Evolutionary conservation across 2,329 filamentous ascomycete genomes (phyloP).

Genomic region (Plectosphaerella plurivora): DNA sequence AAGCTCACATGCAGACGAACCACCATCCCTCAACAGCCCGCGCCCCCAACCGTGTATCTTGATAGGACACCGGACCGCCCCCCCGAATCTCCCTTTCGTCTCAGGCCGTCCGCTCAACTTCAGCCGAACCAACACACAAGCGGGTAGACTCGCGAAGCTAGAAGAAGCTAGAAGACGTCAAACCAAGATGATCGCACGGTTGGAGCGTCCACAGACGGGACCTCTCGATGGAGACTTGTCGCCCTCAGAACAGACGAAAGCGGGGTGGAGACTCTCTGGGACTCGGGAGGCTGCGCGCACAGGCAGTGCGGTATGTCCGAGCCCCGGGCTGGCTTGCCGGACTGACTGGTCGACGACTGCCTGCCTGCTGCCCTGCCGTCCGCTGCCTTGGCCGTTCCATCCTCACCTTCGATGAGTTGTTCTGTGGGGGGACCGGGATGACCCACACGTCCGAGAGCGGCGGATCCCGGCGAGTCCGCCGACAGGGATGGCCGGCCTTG

Average conservation of each 20-base stretch:
- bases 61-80: too few species aligned
- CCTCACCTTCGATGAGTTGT: conserved; percentile 34
- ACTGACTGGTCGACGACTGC: too few species aligned
- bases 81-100: background rate
- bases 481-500: conserved; percentile 19
- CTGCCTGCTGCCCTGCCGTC: background rate
- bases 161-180: background rate
- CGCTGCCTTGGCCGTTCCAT: conserved; percentile 6
- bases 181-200: background rate
- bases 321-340: background rate
- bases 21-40: too few species aligned
- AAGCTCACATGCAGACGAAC: too few species aligned
- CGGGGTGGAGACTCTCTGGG: background rate
- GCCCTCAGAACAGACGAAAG: background rate
- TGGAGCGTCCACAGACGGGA: too few species aligned
- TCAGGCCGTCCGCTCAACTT: background rate
- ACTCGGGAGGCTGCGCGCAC: background rate
- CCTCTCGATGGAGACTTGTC: background rate
- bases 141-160: background rate
- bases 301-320: background rate
- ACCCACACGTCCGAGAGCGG: background rate
- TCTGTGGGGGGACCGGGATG: conserved; percentile 27
- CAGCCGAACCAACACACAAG: background rate
- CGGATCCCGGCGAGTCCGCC: conserved; percentile 20
- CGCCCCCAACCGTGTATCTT: too few species aligned